Base-by-base conservation (phyloP, 345 rosid genomes). In the Eucalyptus guilfoylei region DNA sequence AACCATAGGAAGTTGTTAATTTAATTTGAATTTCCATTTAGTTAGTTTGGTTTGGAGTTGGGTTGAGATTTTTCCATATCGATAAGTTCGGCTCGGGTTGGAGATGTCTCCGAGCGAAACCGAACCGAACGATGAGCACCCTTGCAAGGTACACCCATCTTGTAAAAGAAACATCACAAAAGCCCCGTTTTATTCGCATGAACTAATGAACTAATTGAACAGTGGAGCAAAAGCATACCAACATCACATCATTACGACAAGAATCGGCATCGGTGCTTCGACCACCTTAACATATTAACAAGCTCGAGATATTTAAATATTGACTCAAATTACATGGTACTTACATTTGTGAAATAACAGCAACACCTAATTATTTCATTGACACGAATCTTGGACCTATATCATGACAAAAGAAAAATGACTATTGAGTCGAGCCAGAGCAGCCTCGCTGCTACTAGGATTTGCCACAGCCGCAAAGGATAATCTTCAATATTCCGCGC, bases 181-280 rank as follows among this genome's bases (percentile, higher is more conserved):
- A 72, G 14, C 69, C 8, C 16, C 0, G 69, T 62, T 62, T 62
- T 12, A 6, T 30, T 12, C 2, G 4, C 7, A 62, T 30, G 4
- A 62, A 13, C 28, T 21, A 54, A 54, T 54, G 28, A 54, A 54
- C 69, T 28, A 60, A 60, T 30, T 1, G 15, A 62, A 28, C 69
- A 72, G 0, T 1, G 2, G 45, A 40, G 28, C 45, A 37, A 37
- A 21, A 19, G 45, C 45, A 72, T 28, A 28, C 24, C n/a, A 60
- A 60, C 32, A 28, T 3, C 2, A 4, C 14, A 11, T 19, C 47
- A 4, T 37, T 21, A 6, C 6, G 1, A 55, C 13, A 55, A 24
- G 14, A 55, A 2, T 55, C 1, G 6, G 3, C 13, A 55, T 1
- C 0, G 0, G 12, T 55, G 6, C 1, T 24, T 55, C 0, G 6